Conservation (phyloP, 768 basidiomycete genomes). For the Filobasidium floriforme region DNA sequence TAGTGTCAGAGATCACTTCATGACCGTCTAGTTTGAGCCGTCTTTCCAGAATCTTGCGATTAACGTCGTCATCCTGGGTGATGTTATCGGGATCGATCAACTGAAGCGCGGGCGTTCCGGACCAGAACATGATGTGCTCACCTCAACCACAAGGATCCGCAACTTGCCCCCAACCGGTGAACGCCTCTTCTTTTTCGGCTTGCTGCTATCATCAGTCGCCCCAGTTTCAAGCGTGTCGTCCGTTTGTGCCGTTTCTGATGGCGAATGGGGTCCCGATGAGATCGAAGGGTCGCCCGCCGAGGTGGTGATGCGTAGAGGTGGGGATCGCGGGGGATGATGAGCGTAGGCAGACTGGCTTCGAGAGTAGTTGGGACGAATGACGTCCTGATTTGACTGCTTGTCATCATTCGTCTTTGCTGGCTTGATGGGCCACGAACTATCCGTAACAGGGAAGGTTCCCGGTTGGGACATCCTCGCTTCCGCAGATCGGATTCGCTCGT, state of each 20-base stretch:
- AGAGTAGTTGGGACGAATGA: not conserved
- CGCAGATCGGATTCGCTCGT: slow-evolving; percentile 31
- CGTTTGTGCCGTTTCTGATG: not conserved
- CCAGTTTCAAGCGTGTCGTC: not conserved
- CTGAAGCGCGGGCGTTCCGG: not conserved
- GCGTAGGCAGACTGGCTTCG: slow-evolving; percentile 6
- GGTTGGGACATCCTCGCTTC: slow-evolving; percentile 34
- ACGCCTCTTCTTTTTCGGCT: slow-evolving; percentile 1
- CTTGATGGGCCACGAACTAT: slow-evolving; percentile 37
- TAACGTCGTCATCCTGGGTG: slow-evolving; percentile 62
- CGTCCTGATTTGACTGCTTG: not conserved
- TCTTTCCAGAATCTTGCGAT: slow-evolving; percentile 63
- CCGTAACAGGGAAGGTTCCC: slow-evolving; percentile 40
- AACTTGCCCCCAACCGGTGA: slow-evolving; percentile 26
- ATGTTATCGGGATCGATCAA: not conserved
- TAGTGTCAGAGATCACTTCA: slow-evolving; percentile 57
- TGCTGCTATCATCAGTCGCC: not conserved
- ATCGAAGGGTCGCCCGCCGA: not conserved
- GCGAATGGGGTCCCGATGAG: not conserved
- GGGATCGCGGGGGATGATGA: slow-evolving; percentile 21
- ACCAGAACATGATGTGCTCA: slow-evolving; percentile 33
- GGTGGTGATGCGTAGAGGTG: not conserved
- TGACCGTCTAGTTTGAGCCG: slow-evolving; percentile 62
- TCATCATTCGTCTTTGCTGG: slow-evolving; percentile 30
- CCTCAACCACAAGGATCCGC: slow-evolving; percentile 64